Percentiles rank a stretch among this genome's conserved stretches.
These are phyloP conservation scores for Globisporangium acanthophoron DNA, from an alignment of 352 stramenopile species.

Conservation along the genomic window DNA sequence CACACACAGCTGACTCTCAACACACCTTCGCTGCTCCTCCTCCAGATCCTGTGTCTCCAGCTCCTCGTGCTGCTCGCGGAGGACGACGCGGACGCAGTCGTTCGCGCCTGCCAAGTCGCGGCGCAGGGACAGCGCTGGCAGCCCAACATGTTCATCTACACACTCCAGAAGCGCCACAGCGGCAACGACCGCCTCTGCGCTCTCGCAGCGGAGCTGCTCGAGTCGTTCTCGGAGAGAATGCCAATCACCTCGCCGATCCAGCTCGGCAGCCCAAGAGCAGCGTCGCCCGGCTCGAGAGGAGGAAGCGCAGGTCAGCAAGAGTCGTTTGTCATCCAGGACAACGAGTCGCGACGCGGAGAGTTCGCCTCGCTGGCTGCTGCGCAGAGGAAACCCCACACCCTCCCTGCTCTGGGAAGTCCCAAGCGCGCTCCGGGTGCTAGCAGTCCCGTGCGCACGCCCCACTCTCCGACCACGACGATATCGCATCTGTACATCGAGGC, in stretches of 20 bases:
- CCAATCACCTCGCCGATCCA: constrained; percentile 48
- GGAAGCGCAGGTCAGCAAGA: constrained; percentile 1
- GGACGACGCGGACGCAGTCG: constrained; percentile 39
- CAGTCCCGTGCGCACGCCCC: constrained; percentile 21
- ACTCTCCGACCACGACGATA: constrained; percentile 56
- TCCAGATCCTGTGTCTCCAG: constrained; percentile 46
- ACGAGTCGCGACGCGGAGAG: neutral
- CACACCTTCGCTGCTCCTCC: neutral
- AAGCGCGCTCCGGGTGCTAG: neutral
- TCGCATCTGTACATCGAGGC: constrained; percentile 44
- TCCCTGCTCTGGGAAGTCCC: constrained; percentile 25
- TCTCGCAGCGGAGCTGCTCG: constrained; percentile 33
- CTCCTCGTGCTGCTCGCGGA: constrained; percentile 53
- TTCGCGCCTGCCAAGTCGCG: constrained; percentile 52
- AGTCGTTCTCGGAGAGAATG: constrained; percentile 43
- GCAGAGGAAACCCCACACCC: constrained; percentile 13
- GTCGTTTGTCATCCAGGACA: constrained; percentile 4
- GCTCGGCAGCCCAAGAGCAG: constrained; percentile 18
- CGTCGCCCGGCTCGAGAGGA: neutral
- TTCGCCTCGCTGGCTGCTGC: constrained; percentile 1
- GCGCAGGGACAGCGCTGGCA: constrained; percentile 65
- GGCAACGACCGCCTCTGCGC: constrained; percentile 40
- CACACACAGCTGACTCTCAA: neutral
- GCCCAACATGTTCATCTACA: constrained; percentile 78
- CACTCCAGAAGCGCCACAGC: constrained; percentile 61